phyloP scores from a whole-genome alignment of 1,284 basidiomycete species.

The Tilletia indica region DNA sequence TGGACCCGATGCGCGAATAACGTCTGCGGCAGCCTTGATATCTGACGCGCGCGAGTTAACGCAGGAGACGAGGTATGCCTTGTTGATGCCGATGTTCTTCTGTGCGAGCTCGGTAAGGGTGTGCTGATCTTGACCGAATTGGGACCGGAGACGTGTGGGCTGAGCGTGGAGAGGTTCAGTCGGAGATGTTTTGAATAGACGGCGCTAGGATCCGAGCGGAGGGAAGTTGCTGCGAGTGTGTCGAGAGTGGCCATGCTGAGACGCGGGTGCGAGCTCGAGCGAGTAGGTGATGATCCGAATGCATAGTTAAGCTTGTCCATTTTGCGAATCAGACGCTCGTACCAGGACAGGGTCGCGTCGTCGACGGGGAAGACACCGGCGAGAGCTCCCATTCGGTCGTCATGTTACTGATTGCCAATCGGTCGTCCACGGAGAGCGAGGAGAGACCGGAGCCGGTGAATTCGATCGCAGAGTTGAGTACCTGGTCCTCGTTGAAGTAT shows the following conservation, averaged over 20 bases:
- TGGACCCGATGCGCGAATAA: slow-evolving; percentile 66
- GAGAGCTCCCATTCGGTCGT: slow-evolving; percentile 98
- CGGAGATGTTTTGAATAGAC: slow-evolving; percentile 83
- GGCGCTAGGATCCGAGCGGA: slow-evolving; percentile 75
- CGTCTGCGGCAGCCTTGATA: slow-evolving; percentile 83
- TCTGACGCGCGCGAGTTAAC: slow-evolving; percentile 97
- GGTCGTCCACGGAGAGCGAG: slow-evolving; percentile 80
- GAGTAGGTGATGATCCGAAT: slow-evolving; percentile 61
- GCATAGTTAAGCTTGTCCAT: slow-evolving; percentile 76
- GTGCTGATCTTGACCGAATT: slow-evolving; percentile 97
- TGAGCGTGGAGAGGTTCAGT: slow-evolving; percentile 87
- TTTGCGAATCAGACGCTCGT: slow-evolving; percentile 73
- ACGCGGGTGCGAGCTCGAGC: slow-evolving; percentile 70
- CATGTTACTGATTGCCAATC: slow-evolving; percentile 84
- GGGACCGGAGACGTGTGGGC: slow-evolving; percentile 92
- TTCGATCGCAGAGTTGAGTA: slow-evolving; percentile 96
- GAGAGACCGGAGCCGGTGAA: slow-evolving; percentile 90
- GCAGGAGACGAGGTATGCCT: slow-evolving; percentile 97
- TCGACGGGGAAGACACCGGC: slow-evolving; percentile 95
- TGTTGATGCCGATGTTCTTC: slow-evolving; percentile 79
- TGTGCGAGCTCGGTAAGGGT: slow-evolving; percentile 78
- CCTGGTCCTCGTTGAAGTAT: slow-evolving; percentile 94
- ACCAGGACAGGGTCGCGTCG: slow-evolving; percentile 79
- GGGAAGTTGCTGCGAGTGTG: slow-evolving; percentile 62
- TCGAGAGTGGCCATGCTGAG: slow-evolving; percentile 76